phyloP scores from a whole-genome alignment of 2,329 filamentous ascomycete species.

The Metarhizium robertsii region DNA sequence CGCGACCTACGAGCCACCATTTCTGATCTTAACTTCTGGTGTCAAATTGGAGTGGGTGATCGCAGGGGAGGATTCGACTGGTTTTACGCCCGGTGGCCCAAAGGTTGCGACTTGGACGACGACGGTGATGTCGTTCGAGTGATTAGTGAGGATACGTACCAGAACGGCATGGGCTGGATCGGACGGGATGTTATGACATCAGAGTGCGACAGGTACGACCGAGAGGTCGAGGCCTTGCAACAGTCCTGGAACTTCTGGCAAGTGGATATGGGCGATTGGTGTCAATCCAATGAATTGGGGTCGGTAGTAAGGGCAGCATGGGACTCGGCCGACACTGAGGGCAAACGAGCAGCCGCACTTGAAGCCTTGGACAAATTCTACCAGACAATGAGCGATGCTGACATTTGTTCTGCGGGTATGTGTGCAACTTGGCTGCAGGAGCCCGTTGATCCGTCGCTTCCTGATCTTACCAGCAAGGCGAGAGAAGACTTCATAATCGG shows the following conservation, averaged over 20 bases:
- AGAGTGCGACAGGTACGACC: slow-evolving; percentile 25
- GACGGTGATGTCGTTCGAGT: slow-evolving; percentile 63
- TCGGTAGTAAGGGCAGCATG: slow-evolving; percentile 22
- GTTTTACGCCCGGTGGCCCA: slow-evolving; percentile 73
- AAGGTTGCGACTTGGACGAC: slow-evolving; percentile 58
- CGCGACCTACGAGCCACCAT: slow-evolving; percentile 74
- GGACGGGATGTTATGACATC: slow-evolving; percentile 47
- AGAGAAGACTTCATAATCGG: slow-evolving; percentile 44
- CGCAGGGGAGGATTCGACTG: slow-evolving; percentile 81
- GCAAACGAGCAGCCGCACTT: slow-evolving; percentile 28
- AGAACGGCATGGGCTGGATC: slow-evolving; percentile 67
- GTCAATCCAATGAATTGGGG: slow-evolving; percentile 28
- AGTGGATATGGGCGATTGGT: slow-evolving; percentile 52
- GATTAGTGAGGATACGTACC: slow-evolving; percentile 72
- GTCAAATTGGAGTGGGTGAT: slow-evolving; percentile 89
- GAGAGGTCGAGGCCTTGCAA: slow-evolving; percentile 53
- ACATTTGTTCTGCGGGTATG: slow-evolving; percentile 45
- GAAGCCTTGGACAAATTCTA: slow-evolving; percentile 43
- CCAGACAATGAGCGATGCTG: slow-evolving; percentile 55
- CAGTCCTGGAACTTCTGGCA: slow-evolving; percentile 61
- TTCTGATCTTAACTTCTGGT: slow-evolving; percentile 88
- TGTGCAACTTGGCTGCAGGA: slow-evolving; percentile 37
- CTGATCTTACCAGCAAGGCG: slow-evolving; percentile 38
- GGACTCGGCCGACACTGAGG: slow-evolving; percentile 6
- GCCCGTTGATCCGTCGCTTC: slow-evolving; percentile 53